Evolutionary conservation across 2,329 filamentous ascomycete genomes (phyloP), one percentile per base, ranked within the genome.

Genomic region (Epichloe gansuensis): DNA sequence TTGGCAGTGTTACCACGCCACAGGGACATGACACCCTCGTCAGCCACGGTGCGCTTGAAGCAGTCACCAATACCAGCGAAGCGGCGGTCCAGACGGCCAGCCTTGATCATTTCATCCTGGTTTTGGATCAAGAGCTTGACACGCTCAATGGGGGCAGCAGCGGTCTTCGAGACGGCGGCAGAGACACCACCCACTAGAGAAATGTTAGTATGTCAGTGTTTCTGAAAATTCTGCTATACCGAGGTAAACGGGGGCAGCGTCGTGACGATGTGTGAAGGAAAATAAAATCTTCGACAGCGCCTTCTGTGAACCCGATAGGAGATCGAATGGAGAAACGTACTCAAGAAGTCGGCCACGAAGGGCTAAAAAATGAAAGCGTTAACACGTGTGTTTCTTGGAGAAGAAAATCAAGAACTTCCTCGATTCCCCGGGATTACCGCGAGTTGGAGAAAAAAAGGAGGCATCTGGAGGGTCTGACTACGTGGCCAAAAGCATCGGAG

Each of bases 1-100:
- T 98, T 98, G 89, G 93, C 93, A 73, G 93, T 98, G 89, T 98
- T 98, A 78, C 93, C 93, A 84, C 93, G 85, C 93, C 93, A 98
- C 68, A 98, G 82, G 61, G 91, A 84, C 74, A 93, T 84, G 67
- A 93, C 76, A 87, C 93, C 93, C 82, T 98, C 93, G 61, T 87
- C 80, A 68, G 84, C 83, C 61, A 81, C 81, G 71, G 93, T 97
- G 73, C 93, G 88, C 68, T 77, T 78, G 86, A 98, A 98, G 82
- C 93, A 97, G 74, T 98, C 93, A 57, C 59, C 68, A 72, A 98
- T 97, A 74, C 93, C 93, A 67, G 77, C 76, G 83, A 96, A 98
- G 77, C 91, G 94, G 77, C 85, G 85, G 82, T 94, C 89, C 62
- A 98, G 91, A 89, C 93, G 93, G 73, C 93, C 93, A 71, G 84